Conservation (phyloP, 164 flowering plant species). For the Stephania japonica region DNA sequence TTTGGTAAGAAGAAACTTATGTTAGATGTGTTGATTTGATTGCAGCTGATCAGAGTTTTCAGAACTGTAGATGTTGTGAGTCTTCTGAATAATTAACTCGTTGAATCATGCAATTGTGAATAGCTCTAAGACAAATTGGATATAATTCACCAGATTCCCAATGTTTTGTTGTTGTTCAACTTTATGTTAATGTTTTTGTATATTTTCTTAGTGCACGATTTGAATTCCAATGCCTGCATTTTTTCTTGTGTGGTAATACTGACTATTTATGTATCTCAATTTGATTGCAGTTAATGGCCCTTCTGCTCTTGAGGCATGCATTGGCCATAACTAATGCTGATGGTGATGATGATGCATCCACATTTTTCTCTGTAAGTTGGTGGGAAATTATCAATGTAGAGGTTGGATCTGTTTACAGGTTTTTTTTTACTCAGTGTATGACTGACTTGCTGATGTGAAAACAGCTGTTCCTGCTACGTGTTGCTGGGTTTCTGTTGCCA, state of each 20-base stretch:
- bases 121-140: neutral
- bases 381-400: neutral
- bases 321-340: slow-evolving; percentile 49
- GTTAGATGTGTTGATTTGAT: neutral
- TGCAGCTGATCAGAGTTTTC: neutral
- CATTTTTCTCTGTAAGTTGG: slow-evolving; percentile 70
- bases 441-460: slow-evolving; percentile 8
- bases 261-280: neutral
- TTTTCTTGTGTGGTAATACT: neutral
- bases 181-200: neutral
- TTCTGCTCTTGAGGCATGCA: slow-evolving; percentile 78
- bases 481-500: slow-evolving; percentile 86
- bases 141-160: neutral
- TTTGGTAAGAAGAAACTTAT: neutral
- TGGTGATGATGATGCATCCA: slow-evolving; percentile 61
- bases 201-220: neutral
- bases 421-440: slow-evolving; percentile 5
- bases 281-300: slow-evolving; percentile 68
- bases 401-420: neutral
- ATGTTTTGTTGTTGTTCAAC: neutral
- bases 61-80: neutral
- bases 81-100: neutral
- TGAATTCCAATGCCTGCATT: neutral
- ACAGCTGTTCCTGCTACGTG: slow-evolving; percentile 90
- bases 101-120: neutral